Percentiles rank a stretch among this genome's conserved stretches.
phyloP scores from a whole-genome alignment of 345 rosid species.

The Brassica incana region DNA sequence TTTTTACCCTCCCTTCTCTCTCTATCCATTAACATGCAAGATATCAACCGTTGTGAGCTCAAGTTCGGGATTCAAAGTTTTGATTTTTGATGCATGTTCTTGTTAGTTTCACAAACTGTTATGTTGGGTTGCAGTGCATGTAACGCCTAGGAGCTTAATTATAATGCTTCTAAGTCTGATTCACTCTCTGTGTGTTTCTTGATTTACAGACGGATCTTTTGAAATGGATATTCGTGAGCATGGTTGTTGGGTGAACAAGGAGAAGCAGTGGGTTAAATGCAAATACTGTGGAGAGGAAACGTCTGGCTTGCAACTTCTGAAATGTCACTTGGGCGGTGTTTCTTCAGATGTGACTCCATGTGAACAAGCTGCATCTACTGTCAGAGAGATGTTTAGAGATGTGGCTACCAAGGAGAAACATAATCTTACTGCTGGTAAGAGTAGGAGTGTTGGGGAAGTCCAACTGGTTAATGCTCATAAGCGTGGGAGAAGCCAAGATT shows the following conservation, averaged over 20 bases:
- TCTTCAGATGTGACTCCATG: conserved; percentile 46
- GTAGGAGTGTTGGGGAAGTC: background rate
- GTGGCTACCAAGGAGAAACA: conserved; percentile 1
- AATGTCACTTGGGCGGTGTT: conserved; percentile 55
- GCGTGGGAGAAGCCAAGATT: conserved; percentile 11
- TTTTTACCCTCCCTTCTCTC: background rate
- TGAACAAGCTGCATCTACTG: conserved; percentile 42
- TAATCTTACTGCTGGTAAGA: background rate
- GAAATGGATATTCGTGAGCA: conserved; percentile 41
- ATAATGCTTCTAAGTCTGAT: background rate
- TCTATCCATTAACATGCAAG: background rate
- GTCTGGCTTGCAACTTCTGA: conserved; percentile 36
- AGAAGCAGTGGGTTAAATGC: conserved; percentile 45
- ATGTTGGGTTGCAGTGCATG: too few relatives aligned
- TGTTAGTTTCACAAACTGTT: background rate
- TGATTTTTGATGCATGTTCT: background rate
- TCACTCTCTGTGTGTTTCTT: conserved; percentile 2
- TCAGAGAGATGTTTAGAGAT: conserved; percentile 38
- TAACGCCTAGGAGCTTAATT: too few relatives aligned
- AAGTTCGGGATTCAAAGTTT: background rate
- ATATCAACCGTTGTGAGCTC: background rate
- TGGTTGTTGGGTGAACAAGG: conserved; percentile 34
- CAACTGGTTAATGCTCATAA: conserved; percentile 4
- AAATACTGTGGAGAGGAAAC: conserved; percentile 52
- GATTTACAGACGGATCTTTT: background rate